These are phyloP conservation scores for Yamadazyma olivae DNA, from an alignment of 805 yeast genomes.

Conservation along the genomic window DNA sequence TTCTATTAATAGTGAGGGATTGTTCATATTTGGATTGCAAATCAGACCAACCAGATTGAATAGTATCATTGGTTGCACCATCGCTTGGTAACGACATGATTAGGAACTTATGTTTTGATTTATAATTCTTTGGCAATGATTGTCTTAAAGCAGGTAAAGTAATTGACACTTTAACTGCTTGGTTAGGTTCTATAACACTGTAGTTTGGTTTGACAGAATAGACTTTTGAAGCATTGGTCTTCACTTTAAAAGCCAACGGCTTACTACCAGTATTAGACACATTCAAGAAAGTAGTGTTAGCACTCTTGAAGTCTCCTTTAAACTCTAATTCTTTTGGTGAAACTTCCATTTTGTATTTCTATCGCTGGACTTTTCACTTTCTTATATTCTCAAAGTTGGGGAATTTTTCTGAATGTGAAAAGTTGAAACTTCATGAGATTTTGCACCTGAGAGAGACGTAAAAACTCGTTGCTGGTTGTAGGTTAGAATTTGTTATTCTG, in stretches of 20 bases:
- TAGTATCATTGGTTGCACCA: constrained; percentile 49
- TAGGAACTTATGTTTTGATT: constrained; percentile 89
- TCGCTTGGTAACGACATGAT: constrained; percentile 82
- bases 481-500: too few species aligned
- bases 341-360: constrained; percentile 8
- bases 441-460: too few species aligned
- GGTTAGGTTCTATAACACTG: constrained; percentile 72
- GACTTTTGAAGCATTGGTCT: constrained; percentile 94
- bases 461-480: too few species aligned
- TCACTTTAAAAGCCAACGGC: constrained; percentile 86
- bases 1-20: constrained; percentile 58
- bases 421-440: too few species aligned
- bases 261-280: constrained; percentile 54
- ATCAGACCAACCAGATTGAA: constrained; percentile 70
- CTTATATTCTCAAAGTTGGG: neutral
- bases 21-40: constrained; percentile 58
- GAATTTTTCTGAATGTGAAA: neutral
- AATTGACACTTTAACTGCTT: constrained; percentile 67
- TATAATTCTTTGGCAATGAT: constrained; percentile 69
- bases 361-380: neutral
- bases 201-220: constrained; percentile 97
- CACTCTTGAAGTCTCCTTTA: constrained; percentile 70
- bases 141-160: constrained; percentile 78
- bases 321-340: constrained; percentile 9
- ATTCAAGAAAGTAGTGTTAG: constrained; percentile 59